A percentile compares a stretch with the other conserved stretches of the same genome.
Conservation (phyloP, 176 grass and related monocot species). For the Eleusine indica region DNA sequence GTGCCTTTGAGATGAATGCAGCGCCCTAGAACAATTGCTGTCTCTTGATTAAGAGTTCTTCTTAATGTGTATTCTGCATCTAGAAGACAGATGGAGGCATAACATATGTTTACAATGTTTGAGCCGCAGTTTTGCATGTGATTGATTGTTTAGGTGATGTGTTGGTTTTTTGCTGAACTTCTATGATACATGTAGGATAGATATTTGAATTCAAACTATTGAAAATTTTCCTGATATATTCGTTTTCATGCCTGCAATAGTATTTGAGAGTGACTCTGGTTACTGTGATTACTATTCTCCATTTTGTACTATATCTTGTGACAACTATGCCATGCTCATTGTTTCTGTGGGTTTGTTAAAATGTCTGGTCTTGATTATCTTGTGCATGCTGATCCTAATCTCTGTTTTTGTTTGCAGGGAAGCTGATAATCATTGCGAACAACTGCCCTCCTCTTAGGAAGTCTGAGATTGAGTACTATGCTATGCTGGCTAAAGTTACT, state of each 20-base stretch:
- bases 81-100: neutral
- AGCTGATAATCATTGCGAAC: constrained; percentile 87
- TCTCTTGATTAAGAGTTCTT: constrained; percentile 32
- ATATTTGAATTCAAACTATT: neutral
- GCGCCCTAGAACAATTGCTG: constrained; percentile 53
- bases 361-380: neutral
- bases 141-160: neutral
- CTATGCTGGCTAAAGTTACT: constrained; percentile 89
- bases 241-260: neutral
- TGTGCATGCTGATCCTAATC: neutral
- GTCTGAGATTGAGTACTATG: constrained; percentile 98
- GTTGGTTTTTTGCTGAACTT: neutral
- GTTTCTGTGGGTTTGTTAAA: neutral
- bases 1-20: constrained; percentile 80
- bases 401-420: constrained; percentile 53
- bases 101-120: neutral
- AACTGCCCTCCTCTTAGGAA: constrained; percentile 93
- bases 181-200: neutral
- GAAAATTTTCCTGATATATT: neutral
- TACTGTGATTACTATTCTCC: neutral
- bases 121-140: neutral
- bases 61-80: constrained; percentile 34
- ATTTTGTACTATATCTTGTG: neutral
- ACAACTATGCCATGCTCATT: neutral
- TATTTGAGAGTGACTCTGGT: neutral